These are phyloP conservation scores for Cystofilobasidium capitatum DNA, from an alignment of 768 basidiomycete species.

Conservation along the genomic window DNA sequence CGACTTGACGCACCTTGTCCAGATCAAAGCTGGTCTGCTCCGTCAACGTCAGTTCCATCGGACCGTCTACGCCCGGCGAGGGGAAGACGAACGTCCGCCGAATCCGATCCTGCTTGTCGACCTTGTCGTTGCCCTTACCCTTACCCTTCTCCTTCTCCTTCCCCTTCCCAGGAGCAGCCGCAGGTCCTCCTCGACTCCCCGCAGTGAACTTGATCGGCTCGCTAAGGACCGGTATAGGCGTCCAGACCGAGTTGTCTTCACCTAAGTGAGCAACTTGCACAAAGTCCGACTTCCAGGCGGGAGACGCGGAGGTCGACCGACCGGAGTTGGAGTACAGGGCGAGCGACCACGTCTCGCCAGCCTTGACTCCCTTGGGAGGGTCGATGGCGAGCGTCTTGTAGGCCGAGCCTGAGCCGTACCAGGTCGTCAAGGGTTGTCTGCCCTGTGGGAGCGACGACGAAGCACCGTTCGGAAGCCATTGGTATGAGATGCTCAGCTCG, in stretches of 20 bases:
- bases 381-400: constrained; percentile 69
- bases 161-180: neutral
- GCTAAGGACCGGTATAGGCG: constrained; percentile 34
- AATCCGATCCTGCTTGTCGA: constrained; percentile 30
- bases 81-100: constrained; percentile 12
- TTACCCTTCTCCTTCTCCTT: constrained; percentile 23
- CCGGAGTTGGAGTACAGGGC: constrained; percentile 42
- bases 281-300: constrained; percentile 10
- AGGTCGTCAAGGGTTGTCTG: constrained; percentile 5
- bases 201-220: constrained; percentile 33
- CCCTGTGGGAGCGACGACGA: neutral
- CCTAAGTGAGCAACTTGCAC: neutral
- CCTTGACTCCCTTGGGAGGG: constrained; percentile 48
- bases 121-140: constrained; percentile 22
- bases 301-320: neutral
- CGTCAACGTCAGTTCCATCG: constrained; percentile 45
- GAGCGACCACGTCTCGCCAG: constrained; percentile 59
- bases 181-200: constrained; percentile 16
- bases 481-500: constrained; percentile 35
- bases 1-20: constrained; percentile 60
- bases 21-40: constrained; percentile 86
- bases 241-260: neutral
- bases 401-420: constrained; percentile 43
- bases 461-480: constrained; percentile 11
- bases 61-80: neutral